phyloP scores from a whole-genome alignment of 2,329 filamentous ascomycete species.

The Bipolaris oryzae region DNA sequence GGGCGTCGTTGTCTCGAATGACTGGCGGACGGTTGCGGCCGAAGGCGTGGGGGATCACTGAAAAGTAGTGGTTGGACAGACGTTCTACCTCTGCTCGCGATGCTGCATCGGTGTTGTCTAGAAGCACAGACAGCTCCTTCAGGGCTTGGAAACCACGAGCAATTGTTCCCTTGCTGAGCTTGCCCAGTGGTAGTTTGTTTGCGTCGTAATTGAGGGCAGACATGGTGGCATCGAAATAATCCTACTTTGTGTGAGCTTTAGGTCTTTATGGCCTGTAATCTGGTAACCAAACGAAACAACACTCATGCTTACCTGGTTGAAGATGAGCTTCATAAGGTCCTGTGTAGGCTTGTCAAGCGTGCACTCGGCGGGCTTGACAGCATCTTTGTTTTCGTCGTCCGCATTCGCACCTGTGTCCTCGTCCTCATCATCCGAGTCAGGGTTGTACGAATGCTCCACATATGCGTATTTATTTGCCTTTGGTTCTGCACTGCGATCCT shows the following conservation, averaged over 20 bases:
- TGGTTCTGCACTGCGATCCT: conserved; percentile 58
- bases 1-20: conserved; percentile 60
- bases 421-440: conserved; percentile 61
- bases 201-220: conserved; percentile 71
- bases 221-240: conserved; percentile 73
- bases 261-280: background rate
- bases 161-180: conserved; percentile 80
- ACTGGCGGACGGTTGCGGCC: conserved; percentile 75
- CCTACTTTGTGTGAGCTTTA: conserved; percentile 11
- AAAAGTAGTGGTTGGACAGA: conserved; percentile 80
- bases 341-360: conserved; percentile 67
- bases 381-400: conserved; percentile 32
- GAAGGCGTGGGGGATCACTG: conserved; percentile 80
- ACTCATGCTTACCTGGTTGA: conserved; percentile 63
- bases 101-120: conserved; percentile 62
- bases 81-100: conserved; percentile 60
- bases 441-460: conserved; percentile 77
- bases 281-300: background rate
- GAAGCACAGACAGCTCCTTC: conserved; percentile 72
- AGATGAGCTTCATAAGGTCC: conserved; percentile 78
- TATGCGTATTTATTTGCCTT: conserved; percentile 75
- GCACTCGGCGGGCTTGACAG: conserved; percentile 49
- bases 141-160: conserved; percentile 75
- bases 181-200: conserved; percentile 80
- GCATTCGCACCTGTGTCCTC: conserved; percentile 20